Percentiles rank a stretch among this genome's conserved stretches.
phyloP scores from a whole-genome alignment of 306 rosid species.

The Aeschynomene evenia region DNA sequence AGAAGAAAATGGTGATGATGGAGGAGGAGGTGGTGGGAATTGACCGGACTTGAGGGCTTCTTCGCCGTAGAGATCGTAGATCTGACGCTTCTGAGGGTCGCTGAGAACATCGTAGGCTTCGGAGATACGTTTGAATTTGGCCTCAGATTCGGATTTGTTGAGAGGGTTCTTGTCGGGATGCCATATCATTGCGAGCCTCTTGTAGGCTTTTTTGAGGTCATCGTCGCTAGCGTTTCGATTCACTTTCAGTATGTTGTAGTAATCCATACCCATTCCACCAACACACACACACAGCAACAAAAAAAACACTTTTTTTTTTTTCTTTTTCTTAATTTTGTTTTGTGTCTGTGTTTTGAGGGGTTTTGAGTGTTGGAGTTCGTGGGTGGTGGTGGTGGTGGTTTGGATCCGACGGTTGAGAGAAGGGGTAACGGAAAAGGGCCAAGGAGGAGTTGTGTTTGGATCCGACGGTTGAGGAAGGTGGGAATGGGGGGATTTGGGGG shows the following conservation, averaged over 20 bases:
- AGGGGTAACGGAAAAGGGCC: not conserved
- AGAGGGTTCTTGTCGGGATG: conserved; percentile 90
- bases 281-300: not conserved
- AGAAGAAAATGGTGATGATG: conserved; percentile 39
- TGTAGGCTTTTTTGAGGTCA: conserved; percentile 77
- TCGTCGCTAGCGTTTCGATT: conserved; percentile 82
- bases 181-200: conserved; percentile 80
- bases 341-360: not conserved
- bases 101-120: conserved; percentile 87
- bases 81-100: conserved; percentile 92
- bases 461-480: not conserved
- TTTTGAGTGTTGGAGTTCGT: not conserved
- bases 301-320: not conserved
- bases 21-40: conserved; percentile 57
- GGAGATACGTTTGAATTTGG: conserved; percentile 82
- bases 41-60: conserved; percentile 81
- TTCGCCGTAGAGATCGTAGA: conserved; percentile 92
- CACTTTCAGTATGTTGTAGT: conserved; percentile 90
- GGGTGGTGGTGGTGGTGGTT: not conserved
- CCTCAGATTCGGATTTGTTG: conserved; percentile 65
- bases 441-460: not conserved
- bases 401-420: not conserved
- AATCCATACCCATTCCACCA: conserved; percentile 71
- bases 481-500: not conserved
- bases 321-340: not conserved